A percentile compares a stretch with the other conserved stretches of the same genome.
phyloP scores from a whole-genome alignment of 75 land plant species.

The Isoetes taiwanensis region DNA sequence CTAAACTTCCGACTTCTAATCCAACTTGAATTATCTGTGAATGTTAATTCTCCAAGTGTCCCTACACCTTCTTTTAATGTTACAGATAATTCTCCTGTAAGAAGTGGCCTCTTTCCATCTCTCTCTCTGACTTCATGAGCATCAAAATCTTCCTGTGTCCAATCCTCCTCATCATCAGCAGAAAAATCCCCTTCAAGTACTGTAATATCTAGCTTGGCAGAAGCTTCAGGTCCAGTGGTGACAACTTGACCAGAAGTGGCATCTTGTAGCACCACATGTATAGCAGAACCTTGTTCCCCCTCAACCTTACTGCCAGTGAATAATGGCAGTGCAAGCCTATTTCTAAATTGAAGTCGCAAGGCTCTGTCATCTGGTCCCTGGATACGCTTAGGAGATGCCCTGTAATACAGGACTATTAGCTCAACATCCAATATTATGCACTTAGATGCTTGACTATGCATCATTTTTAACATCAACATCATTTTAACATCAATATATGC shows the following conservation, averaged over 20 bases:
- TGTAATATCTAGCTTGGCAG: conserved; percentile 58
- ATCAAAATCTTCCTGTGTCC: conserved; percentile 86
- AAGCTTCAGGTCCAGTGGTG: conserved; percentile 59
- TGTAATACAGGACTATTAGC: no score
- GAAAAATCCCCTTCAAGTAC: conserved; percentile 92
- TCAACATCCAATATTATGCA: no score
- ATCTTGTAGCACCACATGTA: conserved; percentile 70
- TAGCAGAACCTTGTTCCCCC: conserved; percentile 78
- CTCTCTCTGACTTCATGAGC: conserved; percentile 71
- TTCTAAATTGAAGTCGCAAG: conserved; percentile 64
- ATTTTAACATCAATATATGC: background rate
- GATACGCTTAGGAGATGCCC: conserved; percentile 65
- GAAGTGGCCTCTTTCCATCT: conserved; percentile 85
- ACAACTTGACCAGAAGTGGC: conserved; percentile 53
- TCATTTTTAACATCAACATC: no score
- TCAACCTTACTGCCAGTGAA: conserved; percentile 95
- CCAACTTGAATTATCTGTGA: conserved; percentile 98
- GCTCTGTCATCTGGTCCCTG: conserved; percentile 69
- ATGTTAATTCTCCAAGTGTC: conserved; percentile 71
- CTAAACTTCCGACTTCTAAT: conserved; percentile 90
- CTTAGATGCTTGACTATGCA: no score
- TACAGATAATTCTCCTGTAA: conserved; percentile 65
- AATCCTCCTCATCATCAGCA: conserved; percentile 62
- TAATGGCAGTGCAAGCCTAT: conserved; percentile 70
- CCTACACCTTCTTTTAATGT: conserved; percentile 88